Evolutionary conservation across 768 basidiomycete genomes (phyloP), one percentile per base, ranked within the genome.

Genomic region (Suillus brevipes): DNA sequence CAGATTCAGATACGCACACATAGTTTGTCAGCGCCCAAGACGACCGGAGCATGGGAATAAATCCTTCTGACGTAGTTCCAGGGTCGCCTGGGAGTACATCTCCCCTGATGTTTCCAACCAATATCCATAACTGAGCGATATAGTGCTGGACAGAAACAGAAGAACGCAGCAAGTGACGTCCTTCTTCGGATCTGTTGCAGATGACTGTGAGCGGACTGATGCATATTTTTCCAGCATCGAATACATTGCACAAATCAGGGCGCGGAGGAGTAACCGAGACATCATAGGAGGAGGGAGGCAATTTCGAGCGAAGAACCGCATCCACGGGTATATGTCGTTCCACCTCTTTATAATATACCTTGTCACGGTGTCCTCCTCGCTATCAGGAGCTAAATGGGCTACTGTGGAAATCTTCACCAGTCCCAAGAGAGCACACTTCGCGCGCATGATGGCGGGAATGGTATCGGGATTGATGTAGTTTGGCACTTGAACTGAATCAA

Each of bases 221-320:
- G 31, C 31, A 55, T 3, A 55, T 10, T 55, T 31, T 55, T 34
- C 18, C 18, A 34, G 52, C 52, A 31, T 53, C 28, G 6, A 31
- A 31, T 2, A 31, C 18, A 12, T 2, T 53, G 31, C 53, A 55
- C 34, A 55, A 5, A 20, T 55, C 31, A 0, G 53, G 53, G 53
- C 5, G 31, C 5, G 53, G 31, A 34, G 53, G 53, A 12, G 53
- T 0, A 34, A 55, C 4, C n/a, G 31, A 55, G 53, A 55, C 31
- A 12, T 55, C 53, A 12, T 55, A 55, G 53, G 31, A 53, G 52
- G 28, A 55, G 53, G 53, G 31, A 55, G 53, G 53, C 53, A 55
- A 20, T 55, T 55, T 12, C 31, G 20, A 55, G 53, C 53, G 10
- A 55, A 55, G 20, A 55, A 34, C 9, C 53, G 53, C 53, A 55